A percentile compares a stretch with the other conserved stretches of the same genome.
Evolutionary conservation across 2,329 filamentous ascomycete genomes (phyloP).

Genomic region (Ceratocystis harringtonii): DNA sequence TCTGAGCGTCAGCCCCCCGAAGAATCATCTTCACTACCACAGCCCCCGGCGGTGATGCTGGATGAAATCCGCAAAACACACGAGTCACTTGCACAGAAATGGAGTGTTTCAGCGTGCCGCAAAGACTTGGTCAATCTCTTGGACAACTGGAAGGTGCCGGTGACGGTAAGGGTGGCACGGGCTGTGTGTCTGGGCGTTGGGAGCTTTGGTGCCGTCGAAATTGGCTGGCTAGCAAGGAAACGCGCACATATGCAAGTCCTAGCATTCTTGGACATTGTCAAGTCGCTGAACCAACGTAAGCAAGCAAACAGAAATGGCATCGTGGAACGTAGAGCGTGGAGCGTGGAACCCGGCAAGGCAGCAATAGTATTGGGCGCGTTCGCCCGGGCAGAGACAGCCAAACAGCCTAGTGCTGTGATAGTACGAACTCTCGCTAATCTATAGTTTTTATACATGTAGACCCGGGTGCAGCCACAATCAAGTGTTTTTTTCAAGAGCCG

Average conservation of each 20-base stretch:
- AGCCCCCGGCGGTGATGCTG: background rate
- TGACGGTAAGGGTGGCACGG: background rate
- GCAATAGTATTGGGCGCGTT: too few relatives aligned
- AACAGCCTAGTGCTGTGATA: too few relatives aligned
- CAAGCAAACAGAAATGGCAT: background rate
- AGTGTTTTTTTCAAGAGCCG: slow-evolving; percentile 40
- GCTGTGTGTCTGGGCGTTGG: slow-evolving; percentile 43
- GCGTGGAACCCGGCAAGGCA: background rate
- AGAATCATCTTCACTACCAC: background rate
- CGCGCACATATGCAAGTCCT: slow-evolving; percentile 37
- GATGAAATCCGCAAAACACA: slow-evolving; percentile 7
- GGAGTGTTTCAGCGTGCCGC: background rate
- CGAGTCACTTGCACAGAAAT: background rate
- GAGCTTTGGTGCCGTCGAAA: slow-evolving; percentile 35
- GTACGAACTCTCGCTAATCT: too few relatives aligned
- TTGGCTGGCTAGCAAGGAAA: slow-evolving; percentile 31
- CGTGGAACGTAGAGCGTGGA: background rate
- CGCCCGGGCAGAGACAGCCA: background rate
- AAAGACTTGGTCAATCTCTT: background rate
- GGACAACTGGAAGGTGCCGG: background rate
- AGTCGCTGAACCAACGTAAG: slow-evolving; percentile 19
- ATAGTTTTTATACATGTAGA: background rate
- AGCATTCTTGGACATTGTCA: slow-evolving; percentile 36
- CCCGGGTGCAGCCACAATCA: slow-evolving; percentile 24
- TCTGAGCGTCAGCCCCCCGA: background rate